Base-by-base conservation (phyloP, 2,329 filamentous ascomycete genomes). In the Blastomyces parvus region DNA sequence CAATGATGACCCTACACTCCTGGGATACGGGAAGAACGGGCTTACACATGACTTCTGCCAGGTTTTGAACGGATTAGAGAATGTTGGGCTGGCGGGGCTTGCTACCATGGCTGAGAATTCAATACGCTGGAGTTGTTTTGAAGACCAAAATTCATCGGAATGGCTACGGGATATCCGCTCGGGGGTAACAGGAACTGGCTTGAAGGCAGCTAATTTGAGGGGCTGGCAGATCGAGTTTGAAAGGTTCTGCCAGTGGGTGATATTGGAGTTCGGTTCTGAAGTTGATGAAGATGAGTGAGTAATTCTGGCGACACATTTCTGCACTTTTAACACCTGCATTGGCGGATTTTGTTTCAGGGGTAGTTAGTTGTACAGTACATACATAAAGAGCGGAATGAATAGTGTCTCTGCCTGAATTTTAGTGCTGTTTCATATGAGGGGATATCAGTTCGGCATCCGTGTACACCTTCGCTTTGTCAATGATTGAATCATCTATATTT, bases 31-130 rank as follows among this genome's bases (percentile, higher is more conserved):
- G 63, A 85, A 83, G 7, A 88, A 86, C 30, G 91, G 90, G 46
- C 86, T 94, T 82, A 94, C 89, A 1, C 90, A 96, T 74, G 91
- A 97, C 76, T 96, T 96, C 75, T 97, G 91, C 90, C 91, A 96
- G 75, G 88, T 89, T 1, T 79, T 97, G n/a, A 91, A 96, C 75
- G 92, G 90, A 0, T 94, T 92, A 85, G 88, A 96, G 65, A 96
- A 95, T 71, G 83, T 97, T 19, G 94, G 92, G 0, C 81, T 97
- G 2, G 90, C 89, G 13, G 93, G 92, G 0, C 77, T 97, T 61
- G 93, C 89, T 0, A 89, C 87, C 63, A 81, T 99, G 69, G 93
- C 91, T 0, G 91, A 97, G 81, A 97, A 96, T 72, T 95, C 90
- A 67, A 86, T 97, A 53, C 83, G 90, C 46, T 97, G 91, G 90